Base-by-base conservation (phyloP, 257 asterid genomes). In the Vinca minor region DNA sequence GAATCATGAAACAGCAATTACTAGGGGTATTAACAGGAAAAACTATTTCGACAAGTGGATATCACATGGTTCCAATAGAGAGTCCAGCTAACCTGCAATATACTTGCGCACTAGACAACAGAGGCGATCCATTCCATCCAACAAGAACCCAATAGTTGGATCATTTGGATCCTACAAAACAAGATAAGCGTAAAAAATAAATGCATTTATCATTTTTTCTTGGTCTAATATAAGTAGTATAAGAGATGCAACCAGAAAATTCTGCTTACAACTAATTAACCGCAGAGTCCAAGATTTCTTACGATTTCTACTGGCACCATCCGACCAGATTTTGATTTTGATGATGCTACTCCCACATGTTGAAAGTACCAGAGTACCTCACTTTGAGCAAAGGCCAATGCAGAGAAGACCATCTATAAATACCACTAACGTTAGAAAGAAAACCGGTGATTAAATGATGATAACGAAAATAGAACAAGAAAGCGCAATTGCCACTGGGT, bases 281-380 rank as follows among this genome's bases (percentile, higher is more conserved):
- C 56, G 5, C 60, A 60, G 21, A 50, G 10, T 73, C 57, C n/a
- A 62, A 44, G 32, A 53, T 59, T 75, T 78, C 98, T 89, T 83
- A 93, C 98, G 69, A 82, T 83, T 71, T 89, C 98, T 21, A 93
- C 97, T 17, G 96, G 77, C 60, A 82, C 84, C 71, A 77, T 66
- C 67, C 96, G 85, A 60, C 90, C 78, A 59, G 89, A 78, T 84
- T 78, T 93, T 25, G 94, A 81, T 82, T 82, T 89, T 39, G 90
- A 77, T 69, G 95, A 78, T 38, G 91, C 86, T 70, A 93, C 65
- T 67, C 98, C 97, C 36, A 83, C 92, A 64, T 93, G 98, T 77
- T 93, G 98, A 71, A 93, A 93, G 63, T 87, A 93, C 98, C 98
- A 93, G 26, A 87, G 63, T 44, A 87, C 95, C 88, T 93, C 98